Percentiles rank a stretch among this genome's conserved stretches.
Evolutionary conservation across 805 yeast genomes (phyloP).

Genomic region (Monosporozyma siamensis): DNA sequence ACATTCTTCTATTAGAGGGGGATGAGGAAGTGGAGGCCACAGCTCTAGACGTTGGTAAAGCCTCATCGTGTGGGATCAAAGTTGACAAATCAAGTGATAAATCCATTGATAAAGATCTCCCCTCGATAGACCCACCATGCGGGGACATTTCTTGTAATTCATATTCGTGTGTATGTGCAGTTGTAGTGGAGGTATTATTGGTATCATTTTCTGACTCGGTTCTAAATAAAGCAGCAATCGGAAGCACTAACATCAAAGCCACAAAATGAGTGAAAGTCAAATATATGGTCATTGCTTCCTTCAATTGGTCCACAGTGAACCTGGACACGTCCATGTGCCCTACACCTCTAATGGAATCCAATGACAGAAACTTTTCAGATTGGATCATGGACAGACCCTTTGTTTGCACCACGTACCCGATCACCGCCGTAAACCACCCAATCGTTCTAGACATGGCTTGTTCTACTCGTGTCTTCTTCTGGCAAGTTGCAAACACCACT

Average conservation of each 20-base stretch:
- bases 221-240: constrained; percentile 9
- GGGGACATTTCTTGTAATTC: background rate
- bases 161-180: background rate
- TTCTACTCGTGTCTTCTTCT: background rate
- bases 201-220: background rate
- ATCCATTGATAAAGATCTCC: constrained; percentile 2
- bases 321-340: background rate
- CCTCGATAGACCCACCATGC: background rate
- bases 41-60: background rate
- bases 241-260: constrained; percentile 17
- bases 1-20: background rate
- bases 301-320: constrained; percentile 9
- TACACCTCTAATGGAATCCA: constrained; percentile 1
- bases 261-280: constrained; percentile 20
- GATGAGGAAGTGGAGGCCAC: background rate
- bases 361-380: constrained; percentile 3
- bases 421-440: constrained; percentile 23
- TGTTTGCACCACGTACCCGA: constrained; percentile 26
- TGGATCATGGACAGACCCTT: constrained; percentile 20
- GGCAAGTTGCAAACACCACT: too few species aligned
- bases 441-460: constrained; percentile 1
- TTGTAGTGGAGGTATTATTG: background rate
- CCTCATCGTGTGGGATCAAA: background rate
- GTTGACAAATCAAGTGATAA: constrained; percentile 2
- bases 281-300: constrained; percentile 13